Evolutionary conservation across 2,329 filamentous ascomycete species (phyloP), one percentile per base, ranked within the genome.

Genomic region (Xylaria sp.): DNA sequence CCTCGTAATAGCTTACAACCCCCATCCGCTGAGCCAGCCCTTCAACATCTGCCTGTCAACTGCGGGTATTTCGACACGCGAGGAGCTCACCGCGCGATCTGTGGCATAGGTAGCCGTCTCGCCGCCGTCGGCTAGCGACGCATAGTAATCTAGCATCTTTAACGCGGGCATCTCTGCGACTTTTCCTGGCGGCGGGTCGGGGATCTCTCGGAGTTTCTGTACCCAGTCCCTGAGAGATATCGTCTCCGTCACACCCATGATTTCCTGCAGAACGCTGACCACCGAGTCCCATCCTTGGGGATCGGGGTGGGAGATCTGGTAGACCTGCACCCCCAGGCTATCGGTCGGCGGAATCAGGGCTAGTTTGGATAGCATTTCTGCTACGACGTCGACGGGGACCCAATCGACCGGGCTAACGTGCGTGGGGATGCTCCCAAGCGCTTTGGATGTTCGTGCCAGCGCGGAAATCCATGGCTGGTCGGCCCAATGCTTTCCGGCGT

Each of bases 401-500:
- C 60, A 61, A 29, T 63, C 56, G 1, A 62, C 44, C 3, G 22
- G 40, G 2, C 26, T 24, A 3, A 59, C 47, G 4, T 49, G 39
- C 3, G 8, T 47, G 0, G 62, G 62, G 8, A 56, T 51, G 22
- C 43, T 45, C 2, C 40, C 26, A 4, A 62, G 22, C 3, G 48
- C 39, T 48, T 56, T 55, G 1, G 61, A 47, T 1, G 57, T 57
- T 6, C 47, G 41, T 8, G 59, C 19, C 17, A 63, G 48, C 3
- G 57, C 57, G 7, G 59, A 59, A 1, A 62, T 48, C 61, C 61
- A 63, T 2, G 50, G 42, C 29, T 60, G 61, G 3, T 63, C 61
- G 1, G 57, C 46, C 54, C 59, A 59, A 1, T 13, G 16, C 24
- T 22, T 16, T 2, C 39, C 44, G 17, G 24, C 8, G 20, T 17